phyloP scores from a whole-genome alignment of 768 basidiomycete species.

The Erythrobasidium yunnanense region DNA sequence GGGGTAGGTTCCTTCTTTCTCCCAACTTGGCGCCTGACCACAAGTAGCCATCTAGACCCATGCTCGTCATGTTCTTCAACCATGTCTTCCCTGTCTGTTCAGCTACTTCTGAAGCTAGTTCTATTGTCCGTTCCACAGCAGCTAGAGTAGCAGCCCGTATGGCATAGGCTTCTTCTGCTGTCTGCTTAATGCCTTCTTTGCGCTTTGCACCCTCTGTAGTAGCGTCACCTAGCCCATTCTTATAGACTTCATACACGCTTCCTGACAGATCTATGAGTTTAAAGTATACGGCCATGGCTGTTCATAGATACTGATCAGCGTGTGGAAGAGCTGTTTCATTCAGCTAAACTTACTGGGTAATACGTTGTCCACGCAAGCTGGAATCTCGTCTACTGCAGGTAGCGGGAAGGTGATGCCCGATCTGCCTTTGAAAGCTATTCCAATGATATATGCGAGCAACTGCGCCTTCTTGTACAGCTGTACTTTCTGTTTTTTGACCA shows the following conservation, averaged over 20 bases:
- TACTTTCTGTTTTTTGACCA: constrained; percentile 20
- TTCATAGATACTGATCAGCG: neutral
- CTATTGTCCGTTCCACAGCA: constrained; percentile 10
- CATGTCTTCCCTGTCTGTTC: constrained; percentile 16
- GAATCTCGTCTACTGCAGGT: constrained; percentile 1
- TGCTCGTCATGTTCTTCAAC: constrained; percentile 10
- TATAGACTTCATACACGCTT: constrained; percentile 10
- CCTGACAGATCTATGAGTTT: constrained; percentile 6
- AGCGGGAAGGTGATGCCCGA: constrained; percentile 23
- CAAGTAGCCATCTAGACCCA: constrained; percentile 23
- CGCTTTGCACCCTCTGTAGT: neutral
- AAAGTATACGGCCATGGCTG: constrained; percentile 27
- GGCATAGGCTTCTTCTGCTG: constrained; percentile 28
- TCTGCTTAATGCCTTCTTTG: constrained; percentile 4
- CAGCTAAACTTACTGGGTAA: constrained; percentile 20
- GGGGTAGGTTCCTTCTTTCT: constrained; percentile 12
- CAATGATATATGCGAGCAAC: constrained; percentile 18
- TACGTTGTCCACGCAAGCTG: constrained; percentile 25
- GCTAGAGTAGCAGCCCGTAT: constrained; percentile 26
- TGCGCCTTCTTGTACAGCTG: constrained; percentile 30
- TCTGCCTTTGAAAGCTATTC: constrained; percentile 5
- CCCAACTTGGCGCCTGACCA: constrained; percentile 23
- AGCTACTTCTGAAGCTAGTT: neutral
- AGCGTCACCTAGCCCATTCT: constrained; percentile 17
- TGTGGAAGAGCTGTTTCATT: neutral